Evolutionary conservation across 2,329 filamentous ascomycete species (phyloP).

Genomic region (Botrytis sinoallii): DNA sequence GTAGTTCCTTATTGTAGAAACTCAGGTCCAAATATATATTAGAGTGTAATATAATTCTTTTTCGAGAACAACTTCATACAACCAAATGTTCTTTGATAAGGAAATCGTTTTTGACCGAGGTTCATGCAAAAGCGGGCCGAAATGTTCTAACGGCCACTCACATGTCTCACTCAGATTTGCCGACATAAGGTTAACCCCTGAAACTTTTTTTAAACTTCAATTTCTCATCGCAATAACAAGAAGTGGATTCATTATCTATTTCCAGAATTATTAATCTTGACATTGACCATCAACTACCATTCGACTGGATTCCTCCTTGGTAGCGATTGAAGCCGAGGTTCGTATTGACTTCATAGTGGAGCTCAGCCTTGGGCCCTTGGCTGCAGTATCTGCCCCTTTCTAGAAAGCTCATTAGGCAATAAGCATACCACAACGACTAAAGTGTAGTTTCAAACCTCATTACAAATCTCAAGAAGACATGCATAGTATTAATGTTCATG

Average conservation of each 20-base stretch:
- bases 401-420: background rate
- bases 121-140: background rate
- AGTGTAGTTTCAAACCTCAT: no score
- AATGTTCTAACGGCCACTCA: background rate
- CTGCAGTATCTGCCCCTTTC: background rate
- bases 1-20: background rate
- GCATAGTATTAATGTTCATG: background rate
- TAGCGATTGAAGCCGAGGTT: background rate
- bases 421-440: no score
- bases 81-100: constrained; percentile 6
- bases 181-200: constrained; percentile 4
- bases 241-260: background rate
- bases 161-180: background rate
- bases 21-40: background rate
- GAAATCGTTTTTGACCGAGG: constrained; percentile 5
- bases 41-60: background rate
- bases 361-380: background rate
- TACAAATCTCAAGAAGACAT: background rate
- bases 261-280: background rate
- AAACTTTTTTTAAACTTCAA: background rate
- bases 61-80: background rate
- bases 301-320: background rate
- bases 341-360: background rate
- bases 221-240: background rate
- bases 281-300: background rate